These are phyloP conservation scores for Wickerhamomyces bovis DNA, from an alignment of 805 yeast species.

Conservation along the genomic window DNA sequence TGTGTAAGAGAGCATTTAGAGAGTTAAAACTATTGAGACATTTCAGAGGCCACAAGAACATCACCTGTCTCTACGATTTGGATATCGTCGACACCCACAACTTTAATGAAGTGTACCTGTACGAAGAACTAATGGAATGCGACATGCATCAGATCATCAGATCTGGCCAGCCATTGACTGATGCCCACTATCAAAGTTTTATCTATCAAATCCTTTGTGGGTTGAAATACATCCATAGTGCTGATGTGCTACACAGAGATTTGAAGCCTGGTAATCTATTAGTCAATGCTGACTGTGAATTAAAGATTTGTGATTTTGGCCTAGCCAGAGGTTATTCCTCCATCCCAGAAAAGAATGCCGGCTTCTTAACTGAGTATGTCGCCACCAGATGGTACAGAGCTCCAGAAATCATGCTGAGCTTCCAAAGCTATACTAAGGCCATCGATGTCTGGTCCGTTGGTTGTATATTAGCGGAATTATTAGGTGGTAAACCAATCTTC, in stretches of 20 bases:
- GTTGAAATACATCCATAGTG: conserved; percentile 80
- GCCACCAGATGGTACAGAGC: conserved; percentile 99
- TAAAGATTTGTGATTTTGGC: conserved; percentile 95
- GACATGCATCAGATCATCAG: conserved; percentile 97
- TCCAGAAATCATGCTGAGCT: conserved; percentile 93
- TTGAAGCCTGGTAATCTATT: conserved; percentile 89
- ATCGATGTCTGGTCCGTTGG: conserved; percentile 98
- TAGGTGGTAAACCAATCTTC: conserved; percentile 88
- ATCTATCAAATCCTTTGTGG: conserved; percentile 91
- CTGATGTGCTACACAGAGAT: conserved; percentile 91
- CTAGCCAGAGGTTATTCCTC: conserved; percentile 86
- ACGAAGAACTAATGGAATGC: conserved; percentile 97
- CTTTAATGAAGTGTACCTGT: conserved; percentile 87
- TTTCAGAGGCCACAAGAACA: conserved; percentile 93
- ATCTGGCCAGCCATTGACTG: conserved; percentile 89
- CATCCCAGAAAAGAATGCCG: conserved; percentile 78
- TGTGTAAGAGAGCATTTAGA: conserved; percentile 87
- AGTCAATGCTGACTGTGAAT: conserved; percentile 94
- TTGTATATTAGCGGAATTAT: conserved; percentile 88
- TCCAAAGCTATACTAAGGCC: conserved; percentile 92
- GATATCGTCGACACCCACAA: conserved; percentile 71
- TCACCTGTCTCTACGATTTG: conserved; percentile 89
- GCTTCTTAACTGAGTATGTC: conserved; percentile 95
- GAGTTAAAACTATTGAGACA: conserved; percentile 87
- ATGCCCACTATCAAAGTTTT: conserved; percentile 91